Evolutionary conservation across 225 moss, liverwort and hornwort genomes (phyloP), one percentile per base, ranked within the genome.

Genomic region (Asterella californica): DNA sequence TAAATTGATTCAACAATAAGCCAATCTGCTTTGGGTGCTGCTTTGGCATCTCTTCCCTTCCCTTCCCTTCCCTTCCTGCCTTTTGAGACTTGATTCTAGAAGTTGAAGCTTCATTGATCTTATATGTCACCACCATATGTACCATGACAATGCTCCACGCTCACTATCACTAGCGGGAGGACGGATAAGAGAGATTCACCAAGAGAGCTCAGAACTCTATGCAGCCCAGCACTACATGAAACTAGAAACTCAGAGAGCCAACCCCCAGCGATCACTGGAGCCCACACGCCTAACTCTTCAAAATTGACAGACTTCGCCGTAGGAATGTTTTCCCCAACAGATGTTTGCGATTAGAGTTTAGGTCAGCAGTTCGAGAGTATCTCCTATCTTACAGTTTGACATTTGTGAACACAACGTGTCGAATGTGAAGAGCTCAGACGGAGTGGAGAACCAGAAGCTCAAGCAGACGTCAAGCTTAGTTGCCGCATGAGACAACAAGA

Each of bases 211-310:
- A 67, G 34, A 34, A 2, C 67, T 67, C 34, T 67, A 67, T 12
- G 18, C 15, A 36, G 36, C 33, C 67, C 17, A 33, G 17, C 67
- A 67, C 67, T 67, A 67, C 33, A 36, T 33, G 67, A 67, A 67
- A 67, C 67, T 36, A 67, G 67, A 67, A 67, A 67, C 34, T 67
- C 32, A 33, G 32, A 67, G 32, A 36, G 29, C 34, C 67, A 36
- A 34, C 34, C 15, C 14, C 15, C 30, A 67, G 32, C 29, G 1
- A 12, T 21, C 36, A 33, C 67, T 67, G 36, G 14, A 67, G 34
- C 67, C 67, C 67, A 33, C 67, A 67, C 67, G 67, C 67, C 67
- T 67, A 36, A 67, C 27, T 33, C 34, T 33, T 67, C 67, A 67
- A 33, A 67, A 34, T 12, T 33, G 67, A 67, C 67, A 67, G 67